Base-by-base conservation (phyloP, 1,284 basidiomycete genomes). In the Hymenochaete sp. region DNA sequence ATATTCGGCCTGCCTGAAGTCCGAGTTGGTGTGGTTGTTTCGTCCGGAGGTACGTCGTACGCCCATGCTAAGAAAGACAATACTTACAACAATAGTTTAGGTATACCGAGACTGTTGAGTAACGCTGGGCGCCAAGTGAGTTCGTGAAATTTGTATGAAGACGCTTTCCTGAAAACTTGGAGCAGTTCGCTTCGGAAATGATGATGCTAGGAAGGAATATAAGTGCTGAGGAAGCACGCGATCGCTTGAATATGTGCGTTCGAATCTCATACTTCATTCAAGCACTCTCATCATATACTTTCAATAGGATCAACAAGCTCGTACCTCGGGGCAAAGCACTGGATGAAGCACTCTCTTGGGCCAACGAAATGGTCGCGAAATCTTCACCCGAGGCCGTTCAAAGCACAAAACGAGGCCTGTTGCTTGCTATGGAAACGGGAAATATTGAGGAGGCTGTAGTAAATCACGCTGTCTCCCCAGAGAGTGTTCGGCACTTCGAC, bases 1-100 rank as follows among this genome's bases (percentile, higher is more conserved):
- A 75, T 73, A 47, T 82, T 93, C 50, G 84, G 75, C 2, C 68
- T 92, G 27, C 87, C 87, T 0, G 90, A 93, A 56, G 89, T 89
- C 2, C 81, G 79, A 59, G 71, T 84, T 33, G 90, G 89, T 0
- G 88, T 90, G 2, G 61, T 82, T 18, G 87, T 84, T 7, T 66
- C 73, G 8, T 77, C 82, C 56, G 89, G 89, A 56, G 88, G 86
- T 73, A 58, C 57, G 65, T 67, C 45, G 10, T 53, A n/a, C n/a
- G n/a, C n/a, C n/a, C n/a, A n/a, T n/a, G n/a, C n/a, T n/a, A 13
- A 27, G 6, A 13, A 10, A 29, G 36, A 21, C 40, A 29, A 8
- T 39, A 14, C 7, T 22, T 35, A 26, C 29, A 11, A 18, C 11
- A 11, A n/a, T 14, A 3, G 14, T 32, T 1, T 16, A 47, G 46